Base-by-base conservation (phyloP, 805 yeast species). In the Hanseniaspora lachancei region DNA sequence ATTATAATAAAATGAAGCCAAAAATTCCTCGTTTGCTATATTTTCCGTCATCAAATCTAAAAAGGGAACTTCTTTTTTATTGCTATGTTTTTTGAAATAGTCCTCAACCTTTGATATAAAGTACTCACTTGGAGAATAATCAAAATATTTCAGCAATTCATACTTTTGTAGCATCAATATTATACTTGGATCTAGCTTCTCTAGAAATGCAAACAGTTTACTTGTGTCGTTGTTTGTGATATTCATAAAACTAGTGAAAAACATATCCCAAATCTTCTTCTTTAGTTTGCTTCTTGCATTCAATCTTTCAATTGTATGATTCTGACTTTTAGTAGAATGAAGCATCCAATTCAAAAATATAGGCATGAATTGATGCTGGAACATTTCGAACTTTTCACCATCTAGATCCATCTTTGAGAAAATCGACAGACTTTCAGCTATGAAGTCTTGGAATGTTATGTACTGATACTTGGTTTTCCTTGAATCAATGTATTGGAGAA, bases 21-120 rank as follows among this genome's bases (percentile, higher is more conserved):
- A 29, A 53, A 53, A 53, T 16, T 46, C 46, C 34, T 53, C 50
- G 36, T 46, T 35, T n/a, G 56, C 49, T 2, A 53, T 46, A 32
- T 21, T 29, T 46, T 46, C 49, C 21, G 38, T 34, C 18, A 34
- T 34, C 13, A 46, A 32, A 34, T 46, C 49, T 13, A 46, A 7
- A 20, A 34, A 32, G 1, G 27, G n/a, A 16, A 27, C 23, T 10
- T 32, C 39, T 16, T 32, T 20, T 10, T n/a, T 3, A 7, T 9
- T 7, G 7, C 20, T 18, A 20, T 29, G 24, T 12, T 34, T 13
- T 9, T 32, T 39, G n/a, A 46, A 32, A 20, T 46, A 46, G 8
- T n/a, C 10, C 18, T 38, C 23, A 29, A 36, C 20, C 35, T 53
- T 53, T 18, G 16, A 21, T 7, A 46, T 8, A 32, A 53, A 53